A percentile compares a stretch with the other conserved stretches of the same genome.
Evolutionary conservation across 2,329 filamentous ascomycete genomes (phyloP).

Genomic region (Malbranchea zuffiana): DNA sequence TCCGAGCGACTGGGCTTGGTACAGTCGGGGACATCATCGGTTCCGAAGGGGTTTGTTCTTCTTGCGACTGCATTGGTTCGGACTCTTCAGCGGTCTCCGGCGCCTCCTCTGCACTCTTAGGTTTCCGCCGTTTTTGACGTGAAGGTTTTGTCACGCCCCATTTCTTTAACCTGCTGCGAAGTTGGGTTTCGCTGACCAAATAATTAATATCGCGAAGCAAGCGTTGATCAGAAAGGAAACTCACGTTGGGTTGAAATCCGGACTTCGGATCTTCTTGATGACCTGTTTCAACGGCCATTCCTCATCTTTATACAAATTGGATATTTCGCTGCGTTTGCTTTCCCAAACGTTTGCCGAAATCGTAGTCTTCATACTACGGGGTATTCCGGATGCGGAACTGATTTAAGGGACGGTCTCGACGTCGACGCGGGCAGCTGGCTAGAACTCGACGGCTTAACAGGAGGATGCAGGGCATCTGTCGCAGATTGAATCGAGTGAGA

Average conservation of each 20-base stretch:
- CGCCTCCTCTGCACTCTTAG: background rate
- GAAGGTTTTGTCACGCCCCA: slow-evolving; percentile 38
- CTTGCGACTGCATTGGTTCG: slow-evolving; percentile 1
- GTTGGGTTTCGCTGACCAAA: slow-evolving; percentile 32
- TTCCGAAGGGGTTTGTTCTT: no score
- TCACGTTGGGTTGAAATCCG: slow-evolving; percentile 35
- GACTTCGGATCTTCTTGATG: slow-evolving; percentile 34
- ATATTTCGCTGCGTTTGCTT: slow-evolving; percentile 33
- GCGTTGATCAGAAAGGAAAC: slow-evolving; percentile 8
- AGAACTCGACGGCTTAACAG: no score
- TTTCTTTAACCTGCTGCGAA: slow-evolving; percentile 36
- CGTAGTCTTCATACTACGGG: slow-evolving; percentile 30
- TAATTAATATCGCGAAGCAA: slow-evolving; percentile 3
- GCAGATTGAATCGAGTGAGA: no score
- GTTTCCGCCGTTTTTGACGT: slow-evolving; percentile 33
- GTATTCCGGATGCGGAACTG: no score
- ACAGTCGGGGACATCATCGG: no score
- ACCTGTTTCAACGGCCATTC: slow-evolving; percentile 38
- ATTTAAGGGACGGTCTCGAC: no score
- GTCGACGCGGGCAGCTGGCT: no score
- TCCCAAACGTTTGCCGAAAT: slow-evolving; percentile 37
- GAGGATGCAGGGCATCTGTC: no score
- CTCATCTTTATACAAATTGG: slow-evolving; percentile 34
- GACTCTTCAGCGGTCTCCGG: background rate
- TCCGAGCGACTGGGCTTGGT: no score